Evolutionary conservation across 2,329 filamentous ascomycete genomes (phyloP), one percentile per base, ranked within the genome.

Genomic region (Cercospora brassicicola): DNA sequence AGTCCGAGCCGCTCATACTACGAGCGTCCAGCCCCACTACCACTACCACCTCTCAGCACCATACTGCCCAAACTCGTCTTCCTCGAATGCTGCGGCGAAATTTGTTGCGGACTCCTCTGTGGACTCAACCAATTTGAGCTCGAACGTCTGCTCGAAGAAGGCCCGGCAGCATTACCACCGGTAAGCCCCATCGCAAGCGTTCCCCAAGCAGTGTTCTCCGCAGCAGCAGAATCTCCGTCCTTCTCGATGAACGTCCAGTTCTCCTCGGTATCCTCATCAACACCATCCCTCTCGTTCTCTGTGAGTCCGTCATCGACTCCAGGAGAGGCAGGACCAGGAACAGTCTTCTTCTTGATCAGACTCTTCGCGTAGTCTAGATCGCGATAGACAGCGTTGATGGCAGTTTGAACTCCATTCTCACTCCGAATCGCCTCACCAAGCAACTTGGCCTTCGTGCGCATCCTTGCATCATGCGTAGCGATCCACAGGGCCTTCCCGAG

Each of bases 351-450:
- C 79, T 91, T 91, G 78, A 97, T 91, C 55, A 98, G 84, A 15
- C 90, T 90, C 79, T 88, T 91, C 42, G 95, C 94, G 75, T 97
- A 97, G 77, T 98, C 95, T 65, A 98, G 86, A 78, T 98, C 94
- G 51, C 95, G 91, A 78, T 98, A 99, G 66, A 99, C 92, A 68
- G 89, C 91, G 79, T 97, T 92, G 70, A 98, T 95, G 5, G 94
- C 95, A 4, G 86, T 91, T 59, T 90, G 89, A n/a, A 97, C 93
- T 39, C 95, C 95, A 72, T 93, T 89, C 79, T 99, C 94, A 91
- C 87, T 89, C 67, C 94, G 90, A 73, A 99, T 98, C 77, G 92
- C 88, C 81, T 95, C 91, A 11, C 95, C 95, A 23, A 99, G 80
- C 2, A 90, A 84, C 62, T 86, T 87, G 1, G 95, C 95, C 81